phyloP scores from a whole-genome alignment of 1,284 basidiomycete genomes.

The Vanrija humicola region DNA sequence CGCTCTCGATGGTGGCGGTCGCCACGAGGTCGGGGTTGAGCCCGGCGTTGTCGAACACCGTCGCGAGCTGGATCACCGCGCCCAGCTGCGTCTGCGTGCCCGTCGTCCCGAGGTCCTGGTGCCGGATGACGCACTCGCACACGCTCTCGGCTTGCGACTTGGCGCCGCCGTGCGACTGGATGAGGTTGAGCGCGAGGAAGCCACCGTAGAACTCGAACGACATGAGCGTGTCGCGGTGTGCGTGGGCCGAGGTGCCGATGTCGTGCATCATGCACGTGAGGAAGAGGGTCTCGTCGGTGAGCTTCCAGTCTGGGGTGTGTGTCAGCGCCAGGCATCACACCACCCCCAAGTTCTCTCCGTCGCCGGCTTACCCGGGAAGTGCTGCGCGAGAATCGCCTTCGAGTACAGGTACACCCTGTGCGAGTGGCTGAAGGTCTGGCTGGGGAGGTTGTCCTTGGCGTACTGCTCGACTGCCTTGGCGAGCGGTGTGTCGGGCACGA shows the following conservation, averaged over 20 bases:
- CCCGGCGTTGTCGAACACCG: constrained; percentile 26
- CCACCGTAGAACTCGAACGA: constrained; percentile 56
- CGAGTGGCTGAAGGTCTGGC: constrained; percentile 56
- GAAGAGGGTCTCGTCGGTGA: constrained; percentile 56
- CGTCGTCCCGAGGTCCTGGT: constrained; percentile 58
- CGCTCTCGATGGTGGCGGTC: constrained; percentile 13
- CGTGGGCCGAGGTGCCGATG: constrained; percentile 56
- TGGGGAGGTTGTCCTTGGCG: constrained; percentile 47
- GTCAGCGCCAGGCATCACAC: no score
- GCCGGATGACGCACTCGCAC: constrained; percentile 58
- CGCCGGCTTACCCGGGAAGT: constrained; percentile 12
- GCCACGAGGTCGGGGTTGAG: constrained; percentile 13
- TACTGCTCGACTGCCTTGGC: constrained; percentile 12
- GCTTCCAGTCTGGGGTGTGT: constrained; percentile 20
- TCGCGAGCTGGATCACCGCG: constrained; percentile 23
- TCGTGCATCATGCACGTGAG: constrained; percentile 58
- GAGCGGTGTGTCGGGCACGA: constrained; percentile 13
- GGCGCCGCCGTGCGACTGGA: constrained; percentile 43
- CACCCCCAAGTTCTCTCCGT: no score
- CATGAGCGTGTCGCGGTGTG: constrained; percentile 56
- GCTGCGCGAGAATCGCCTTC: constrained; percentile 12
- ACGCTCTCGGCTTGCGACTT: constrained; percentile 57
- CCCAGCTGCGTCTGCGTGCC: constrained; percentile 35
- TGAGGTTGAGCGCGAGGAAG: constrained; percentile 40
- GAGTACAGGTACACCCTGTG: constrained; percentile 52